These are phyloP conservation scores for Aspergillus coremiiformis DNA, from an alignment of 495 filamentous ascomycete species.

Conservation along the genomic window DNA sequence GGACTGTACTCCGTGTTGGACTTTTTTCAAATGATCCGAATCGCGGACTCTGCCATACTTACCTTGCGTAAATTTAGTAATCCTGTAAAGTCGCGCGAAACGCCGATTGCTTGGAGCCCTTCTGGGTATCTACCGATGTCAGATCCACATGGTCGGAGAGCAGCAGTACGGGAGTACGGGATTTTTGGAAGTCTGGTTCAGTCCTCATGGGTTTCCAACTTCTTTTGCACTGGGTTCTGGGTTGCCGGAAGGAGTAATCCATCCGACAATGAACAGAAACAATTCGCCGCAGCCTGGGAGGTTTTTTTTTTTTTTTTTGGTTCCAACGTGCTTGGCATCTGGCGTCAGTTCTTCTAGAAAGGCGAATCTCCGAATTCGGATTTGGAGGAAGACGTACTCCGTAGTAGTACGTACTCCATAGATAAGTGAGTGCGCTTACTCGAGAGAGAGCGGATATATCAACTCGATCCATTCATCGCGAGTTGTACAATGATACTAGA, in stretches of 20 bases:
- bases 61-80: too few relatives aligned
- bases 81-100: too few relatives aligned
- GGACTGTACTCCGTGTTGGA: background rate
- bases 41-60: too few relatives aligned
- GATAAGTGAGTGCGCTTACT: background rate
- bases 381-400: background rate
- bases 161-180: background rate
- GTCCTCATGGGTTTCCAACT: background rate
- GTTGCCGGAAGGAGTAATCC: background rate
- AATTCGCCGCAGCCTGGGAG: background rate
- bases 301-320: background rate
- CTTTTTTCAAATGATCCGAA: too few relatives aligned
- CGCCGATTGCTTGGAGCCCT: background rate
- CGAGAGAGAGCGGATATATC: background rate
- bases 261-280: background rate
- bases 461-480: background rate
- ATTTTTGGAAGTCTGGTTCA: slow-evolving; percentile 2
- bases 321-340: background rate
- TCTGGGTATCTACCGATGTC: slow-evolving; percentile 16
- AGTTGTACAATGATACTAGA: too few relatives aligned
- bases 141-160: slow-evolving; percentile 20
- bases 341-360: background rate
- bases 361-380: background rate
- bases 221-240: background rate
- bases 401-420: background rate